A percentile compares a stretch with the other conserved stretches of the same genome.
Evolutionary conservation across 495 filamentous ascomycete species (phyloP).

Genomic region (Aspergillus egyptiacus): DNA sequence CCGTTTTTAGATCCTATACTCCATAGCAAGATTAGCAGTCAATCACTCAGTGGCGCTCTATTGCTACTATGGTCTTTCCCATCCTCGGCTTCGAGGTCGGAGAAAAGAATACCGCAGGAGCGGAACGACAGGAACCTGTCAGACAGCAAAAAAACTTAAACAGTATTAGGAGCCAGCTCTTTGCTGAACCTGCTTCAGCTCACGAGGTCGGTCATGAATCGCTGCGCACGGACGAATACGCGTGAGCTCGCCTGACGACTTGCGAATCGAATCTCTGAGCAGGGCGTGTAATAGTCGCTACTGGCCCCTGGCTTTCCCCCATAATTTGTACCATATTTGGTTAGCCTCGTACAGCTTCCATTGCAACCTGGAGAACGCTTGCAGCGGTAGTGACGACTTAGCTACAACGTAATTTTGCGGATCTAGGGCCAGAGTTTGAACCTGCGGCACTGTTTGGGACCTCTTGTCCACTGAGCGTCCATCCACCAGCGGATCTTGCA

Average conservation of each 20-base stretch:
- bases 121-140: slow-evolving; percentile 28
- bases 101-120: slow-evolving; percentile 22
- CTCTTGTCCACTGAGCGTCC: slow-evolving; percentile 20
- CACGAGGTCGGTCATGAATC: slow-evolving; percentile 21
- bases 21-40: not conserved
- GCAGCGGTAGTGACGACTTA: slow-evolving; percentile 16
- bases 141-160: slow-evolving; percentile 17
- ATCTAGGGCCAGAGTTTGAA: slow-evolving; percentile 17
- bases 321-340: slow-evolving; percentile 14
- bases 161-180: not conserved
- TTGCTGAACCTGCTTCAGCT: slow-evolving; percentile 17
- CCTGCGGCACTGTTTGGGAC: slow-evolving; percentile 16
- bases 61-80: not conserved
- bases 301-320: slow-evolving; percentile 12
- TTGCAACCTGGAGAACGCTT: slow-evolving; percentile 12
- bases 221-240: slow-evolving; percentile 24
- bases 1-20: not conserved
- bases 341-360: slow-evolving; percentile 13
- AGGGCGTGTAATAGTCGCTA: slow-evolving; percentile 10
- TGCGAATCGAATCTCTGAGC: slow-evolving; percentile 4
- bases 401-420: slow-evolving; percentile 16
- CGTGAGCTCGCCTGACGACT: slow-evolving; percentile 22
- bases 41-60: not conserved
- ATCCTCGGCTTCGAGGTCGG: slow-evolving; percentile 10
- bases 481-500: slow-evolving; percentile 16